phyloP scores from a whole-genome alignment of 495 filamentous ascomycete species.

The Zalerion maritima region DNA sequence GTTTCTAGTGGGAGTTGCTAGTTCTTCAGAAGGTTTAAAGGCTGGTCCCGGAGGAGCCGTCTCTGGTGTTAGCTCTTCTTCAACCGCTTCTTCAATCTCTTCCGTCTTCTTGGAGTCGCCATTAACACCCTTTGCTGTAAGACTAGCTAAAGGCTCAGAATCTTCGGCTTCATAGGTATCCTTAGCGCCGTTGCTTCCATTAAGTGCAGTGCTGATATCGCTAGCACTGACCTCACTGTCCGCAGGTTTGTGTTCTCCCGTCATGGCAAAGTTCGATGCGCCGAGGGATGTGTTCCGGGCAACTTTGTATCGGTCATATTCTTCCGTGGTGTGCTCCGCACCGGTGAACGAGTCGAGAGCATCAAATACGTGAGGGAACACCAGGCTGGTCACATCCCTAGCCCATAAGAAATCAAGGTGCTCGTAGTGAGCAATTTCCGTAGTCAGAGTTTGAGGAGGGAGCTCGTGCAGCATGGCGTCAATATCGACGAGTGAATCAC shows the following conservation, averaged over 20 bases:
- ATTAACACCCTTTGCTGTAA: too few relatives aligned
- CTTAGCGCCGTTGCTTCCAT: too few relatives aligned
- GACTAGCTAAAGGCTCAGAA: too few relatives aligned
- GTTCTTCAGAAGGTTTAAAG: too few relatives aligned
- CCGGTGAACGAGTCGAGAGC: slow-evolving; percentile 56
- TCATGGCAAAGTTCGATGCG: slow-evolving; percentile 12
- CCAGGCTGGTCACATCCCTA: slow-evolving; percentile 61
- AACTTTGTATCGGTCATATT: slow-evolving; percentile 31
- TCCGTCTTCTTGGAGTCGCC: too few relatives aligned
- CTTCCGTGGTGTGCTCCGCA: slow-evolving; percentile 33
- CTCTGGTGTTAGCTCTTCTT: too few relatives aligned
- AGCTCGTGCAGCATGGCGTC: slow-evolving; percentile 79
- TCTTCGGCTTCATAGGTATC: too few relatives aligned
- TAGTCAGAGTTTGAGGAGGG: slow-evolving; percentile 68
- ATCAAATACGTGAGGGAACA: slow-evolving; percentile 81
- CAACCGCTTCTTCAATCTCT: too few relatives aligned
- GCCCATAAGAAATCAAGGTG: slow-evolving; percentile 98
- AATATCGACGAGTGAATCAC: slow-evolving; percentile 91
- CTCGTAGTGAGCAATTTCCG: slow-evolving; percentile 77
- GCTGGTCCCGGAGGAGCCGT: too few relatives aligned
- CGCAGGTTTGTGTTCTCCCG: not conserved
- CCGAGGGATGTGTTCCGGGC: slow-evolving; percentile 21
- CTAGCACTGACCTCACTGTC: not conserved
- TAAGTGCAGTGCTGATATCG: too few relatives aligned
- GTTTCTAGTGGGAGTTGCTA: too few relatives aligned